Conservation (phyloP, 352 stramenopile species). For the Albugo candida region DNA sequence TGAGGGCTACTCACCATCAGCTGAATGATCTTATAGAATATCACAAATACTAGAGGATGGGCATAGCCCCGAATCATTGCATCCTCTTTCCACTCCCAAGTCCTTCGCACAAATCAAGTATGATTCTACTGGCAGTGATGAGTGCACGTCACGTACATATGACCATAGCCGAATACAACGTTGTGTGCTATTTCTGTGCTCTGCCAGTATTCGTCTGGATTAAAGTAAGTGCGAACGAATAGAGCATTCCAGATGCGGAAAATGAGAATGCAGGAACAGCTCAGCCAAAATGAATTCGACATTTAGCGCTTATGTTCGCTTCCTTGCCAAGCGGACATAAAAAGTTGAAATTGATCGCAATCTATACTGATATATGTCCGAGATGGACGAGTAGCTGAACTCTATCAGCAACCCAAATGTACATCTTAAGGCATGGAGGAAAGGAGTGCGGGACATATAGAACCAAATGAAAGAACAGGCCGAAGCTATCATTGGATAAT, state of each 20-base stretch:
- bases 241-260: slow-evolving; percentile 70
- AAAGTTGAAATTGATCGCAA: too few species aligned
- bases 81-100: slow-evolving; percentile 70
- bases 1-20: slow-evolving; percentile 19
- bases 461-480: too few species aligned
- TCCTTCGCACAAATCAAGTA: slow-evolving; percentile 16
- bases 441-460: too few species aligned
- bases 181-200: slow-evolving; percentile 71
- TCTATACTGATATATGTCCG: too few species aligned
- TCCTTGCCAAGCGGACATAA: too few species aligned
- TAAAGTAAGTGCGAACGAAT: slow-evolving; percentile 73
- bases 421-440: too few species aligned
- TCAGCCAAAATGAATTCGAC: too few species aligned
- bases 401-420: too few species aligned
- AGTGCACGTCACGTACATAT: slow-evolving; percentile 26
- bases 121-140: background rate
- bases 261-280: slow-evolving; percentile 21
- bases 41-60: slow-evolving; percentile 51
- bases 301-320: too few species aligned
- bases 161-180: slow-evolving; percentile 71
- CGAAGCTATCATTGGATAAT: too few species aligned
- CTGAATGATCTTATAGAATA: slow-evolving; percentile 58
- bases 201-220: slow-evolving; percentile 81
- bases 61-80: slow-evolving; percentile 54
- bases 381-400: too few species aligned